phyloP scores from a whole-genome alignment of 2,329 filamentous ascomycete species.

The Dendrostoma leiphaemia region DNA sequence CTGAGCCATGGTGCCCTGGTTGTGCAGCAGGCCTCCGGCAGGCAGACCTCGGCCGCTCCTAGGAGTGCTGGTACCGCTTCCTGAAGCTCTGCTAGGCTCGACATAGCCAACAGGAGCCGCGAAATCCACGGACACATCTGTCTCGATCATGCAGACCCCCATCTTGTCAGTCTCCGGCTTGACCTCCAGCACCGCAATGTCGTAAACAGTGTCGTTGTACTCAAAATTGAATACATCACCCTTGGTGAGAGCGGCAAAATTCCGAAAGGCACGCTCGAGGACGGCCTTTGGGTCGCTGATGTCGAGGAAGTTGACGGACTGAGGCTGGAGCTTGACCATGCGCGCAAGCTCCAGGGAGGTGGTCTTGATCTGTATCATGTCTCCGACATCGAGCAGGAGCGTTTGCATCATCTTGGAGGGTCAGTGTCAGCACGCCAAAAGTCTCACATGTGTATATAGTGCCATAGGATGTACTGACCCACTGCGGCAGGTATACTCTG shows the following conservation, averaged over 20 bases:
- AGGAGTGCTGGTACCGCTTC: constrained; percentile 84
- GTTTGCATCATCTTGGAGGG: constrained; percentile 83
- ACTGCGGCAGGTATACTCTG: constrained; percentile 91
- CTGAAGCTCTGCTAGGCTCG: constrained; percentile 65
- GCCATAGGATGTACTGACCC: constrained; percentile 56
- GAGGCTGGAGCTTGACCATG: constrained; percentile 95
- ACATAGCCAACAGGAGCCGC: constrained; percentile 92
- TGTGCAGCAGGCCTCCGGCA: constrained; percentile 72
- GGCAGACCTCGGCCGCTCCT: constrained; percentile 64
- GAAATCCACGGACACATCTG: constrained; percentile 94
- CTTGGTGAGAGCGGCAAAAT: constrained; percentile 44
- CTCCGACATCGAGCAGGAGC: constrained; percentile 82
- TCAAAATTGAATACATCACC: constrained; percentile 94
- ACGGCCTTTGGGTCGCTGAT: constrained; percentile 98
- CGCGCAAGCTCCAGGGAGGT: constrained; percentile 87
- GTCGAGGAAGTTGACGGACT: constrained; percentile 89
- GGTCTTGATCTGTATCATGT: constrained; percentile 91
- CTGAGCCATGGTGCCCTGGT: constrained; percentile 91
- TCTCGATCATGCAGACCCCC: constrained; percentile 92
- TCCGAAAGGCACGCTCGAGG: constrained; percentile 69
- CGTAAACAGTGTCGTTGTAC: constrained; percentile 93
- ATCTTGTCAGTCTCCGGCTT: constrained; percentile 82
- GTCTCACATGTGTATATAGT: background rate
- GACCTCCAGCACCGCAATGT: constrained; percentile 89
- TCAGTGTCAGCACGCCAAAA: constrained; percentile 13